Conservation (phyloP, 495 filamentous ascomycete species). For the Podospora pseudopauciseta region DNA sequence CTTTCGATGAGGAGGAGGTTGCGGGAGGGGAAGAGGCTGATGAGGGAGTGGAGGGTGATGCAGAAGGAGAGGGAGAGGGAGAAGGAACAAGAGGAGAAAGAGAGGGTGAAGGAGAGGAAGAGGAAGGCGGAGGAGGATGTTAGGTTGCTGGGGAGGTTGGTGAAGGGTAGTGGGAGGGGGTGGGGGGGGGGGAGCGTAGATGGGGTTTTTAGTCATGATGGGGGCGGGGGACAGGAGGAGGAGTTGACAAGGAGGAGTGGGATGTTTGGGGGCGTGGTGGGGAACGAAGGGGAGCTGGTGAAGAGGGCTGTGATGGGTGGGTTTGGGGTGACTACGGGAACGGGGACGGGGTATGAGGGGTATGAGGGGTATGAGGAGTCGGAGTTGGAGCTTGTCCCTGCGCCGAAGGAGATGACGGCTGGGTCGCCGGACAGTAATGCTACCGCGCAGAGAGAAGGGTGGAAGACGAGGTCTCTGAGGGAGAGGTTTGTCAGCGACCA, state of each 20-base stretch:
- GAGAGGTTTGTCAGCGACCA: slow-evolving; percentile 32
- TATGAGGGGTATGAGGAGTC: slow-evolving; percentile 17
- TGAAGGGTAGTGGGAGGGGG: slow-evolving; percentile 8
- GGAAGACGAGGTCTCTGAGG: slow-evolving; percentile 32
- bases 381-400: slow-evolving; percentile 25
- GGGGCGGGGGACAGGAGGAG: slow-evolving; percentile 29
- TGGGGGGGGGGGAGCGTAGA: slow-evolving; percentile 2
- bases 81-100: slow-evolving; percentile 35
- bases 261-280: slow-evolving; percentile 39
- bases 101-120: slow-evolving; percentile 26
- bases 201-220: slow-evolving; percentile 11
- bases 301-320: slow-evolving; percentile 1
- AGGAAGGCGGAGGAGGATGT: slow-evolving; percentile 24
- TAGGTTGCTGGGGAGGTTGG: slow-evolving; percentile 20
- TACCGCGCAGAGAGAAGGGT: slow-evolving; percentile 21
- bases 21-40: slow-evolving; percentile 31
- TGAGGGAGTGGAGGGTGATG: slow-evolving; percentile 27
- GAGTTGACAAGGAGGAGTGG: slow-evolving; percentile 41
- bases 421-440: slow-evolving; percentile 18
- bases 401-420: slow-evolving; percentile 1
- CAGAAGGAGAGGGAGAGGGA: slow-evolving; percentile 25
- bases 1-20: slow-evolving; percentile 34
- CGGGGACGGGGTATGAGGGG: no score
- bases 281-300: slow-evolving; percentile 33
- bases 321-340: slow-evolving; percentile 13